Conservation (phyloP, 345 rosid species). For the Euphorbia tirucalli region DNA sequence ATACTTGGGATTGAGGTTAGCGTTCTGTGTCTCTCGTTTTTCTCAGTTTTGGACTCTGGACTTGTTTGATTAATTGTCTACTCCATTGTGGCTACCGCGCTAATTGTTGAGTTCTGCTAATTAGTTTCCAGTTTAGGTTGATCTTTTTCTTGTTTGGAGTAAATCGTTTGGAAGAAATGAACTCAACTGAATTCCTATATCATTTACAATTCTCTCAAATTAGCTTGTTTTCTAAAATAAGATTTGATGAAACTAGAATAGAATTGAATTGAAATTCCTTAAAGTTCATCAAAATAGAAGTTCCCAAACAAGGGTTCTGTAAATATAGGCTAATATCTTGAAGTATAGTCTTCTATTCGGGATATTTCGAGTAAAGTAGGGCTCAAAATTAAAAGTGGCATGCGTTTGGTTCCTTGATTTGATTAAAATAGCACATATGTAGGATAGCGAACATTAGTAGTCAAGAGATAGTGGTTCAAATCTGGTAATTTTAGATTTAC, state of each 20-base stretch:
- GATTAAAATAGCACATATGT: neutral
- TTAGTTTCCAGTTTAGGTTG: no score
- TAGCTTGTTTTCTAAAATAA: no score
- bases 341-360: neutral
- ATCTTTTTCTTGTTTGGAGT: neutral
- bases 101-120: neutral
- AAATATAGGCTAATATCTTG: no score
- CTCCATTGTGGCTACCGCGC: neutral
- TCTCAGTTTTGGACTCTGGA: neutral
- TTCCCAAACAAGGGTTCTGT: no score
- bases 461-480: neutral
- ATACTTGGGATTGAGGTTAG: slow-evolving; percentile 80
- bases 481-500: neutral
- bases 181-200: neutral
- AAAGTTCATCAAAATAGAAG: no score
- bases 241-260: no score
- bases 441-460: neutral
- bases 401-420: no score
- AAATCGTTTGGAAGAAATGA: no score
- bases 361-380: neutral
- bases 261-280: no score
- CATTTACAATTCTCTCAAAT: no score
- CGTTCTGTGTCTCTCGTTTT: slow-evolving; percentile 4
- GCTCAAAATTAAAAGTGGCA: no score
- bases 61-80: neutral